Evolutionary conservation across 2,329 filamentous ascomycete species (phyloP).

Genomic region (Beauveria asiatica): DNA sequence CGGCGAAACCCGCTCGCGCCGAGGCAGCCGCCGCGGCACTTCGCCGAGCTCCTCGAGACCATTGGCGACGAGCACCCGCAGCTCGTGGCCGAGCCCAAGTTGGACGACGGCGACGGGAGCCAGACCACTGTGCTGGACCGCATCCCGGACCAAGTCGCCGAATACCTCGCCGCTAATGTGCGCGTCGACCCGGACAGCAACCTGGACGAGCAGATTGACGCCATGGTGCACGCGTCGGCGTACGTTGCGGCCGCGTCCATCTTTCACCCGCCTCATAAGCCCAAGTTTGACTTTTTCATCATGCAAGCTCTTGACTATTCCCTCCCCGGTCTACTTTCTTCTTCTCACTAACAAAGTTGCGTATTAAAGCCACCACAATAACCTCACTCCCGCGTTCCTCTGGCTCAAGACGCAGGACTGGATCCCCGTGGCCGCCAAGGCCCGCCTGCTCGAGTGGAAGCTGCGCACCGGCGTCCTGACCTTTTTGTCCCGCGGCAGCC

Average conservation of each 20-base stretch:
- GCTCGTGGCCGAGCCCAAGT: constrained; percentile 41
- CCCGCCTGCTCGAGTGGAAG: constrained; percentile 73
- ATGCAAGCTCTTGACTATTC: constrained; percentile 29
- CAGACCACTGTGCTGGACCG: constrained; percentile 56
- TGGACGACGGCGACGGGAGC: constrained; percentile 54
- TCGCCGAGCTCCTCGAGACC: constrained; percentile 54
- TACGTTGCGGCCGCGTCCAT: constrained; percentile 46
- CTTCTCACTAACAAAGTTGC: not conserved
- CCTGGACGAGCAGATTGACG: constrained; percentile 43
- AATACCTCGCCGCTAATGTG: constrained; percentile 48
- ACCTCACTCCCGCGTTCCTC: constrained; percentile 63
- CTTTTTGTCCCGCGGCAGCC: constrained; percentile 61
- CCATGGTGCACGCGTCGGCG: constrained; percentile 60
- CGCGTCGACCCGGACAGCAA: constrained; percentile 48
- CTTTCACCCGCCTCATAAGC: constrained; percentile 52
- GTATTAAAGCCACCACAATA: constrained; percentile 61
- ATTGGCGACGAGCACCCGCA: constrained; percentile 44
- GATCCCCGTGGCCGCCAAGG: constrained; percentile 52
- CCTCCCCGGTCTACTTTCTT: not conserved
- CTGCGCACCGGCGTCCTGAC: constrained; percentile 64
- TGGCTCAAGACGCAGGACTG: constrained; percentile 53
- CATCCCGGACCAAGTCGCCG: constrained; percentile 55
- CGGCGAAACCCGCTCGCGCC: constrained; percentile 14
- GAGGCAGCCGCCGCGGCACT: constrained; percentile 20
- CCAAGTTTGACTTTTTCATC: constrained; percentile 75